Evolutionary conservation across 1,284 basidiomycete species (phyloP).

Genomic region (Wallemia hederae): DNA sequence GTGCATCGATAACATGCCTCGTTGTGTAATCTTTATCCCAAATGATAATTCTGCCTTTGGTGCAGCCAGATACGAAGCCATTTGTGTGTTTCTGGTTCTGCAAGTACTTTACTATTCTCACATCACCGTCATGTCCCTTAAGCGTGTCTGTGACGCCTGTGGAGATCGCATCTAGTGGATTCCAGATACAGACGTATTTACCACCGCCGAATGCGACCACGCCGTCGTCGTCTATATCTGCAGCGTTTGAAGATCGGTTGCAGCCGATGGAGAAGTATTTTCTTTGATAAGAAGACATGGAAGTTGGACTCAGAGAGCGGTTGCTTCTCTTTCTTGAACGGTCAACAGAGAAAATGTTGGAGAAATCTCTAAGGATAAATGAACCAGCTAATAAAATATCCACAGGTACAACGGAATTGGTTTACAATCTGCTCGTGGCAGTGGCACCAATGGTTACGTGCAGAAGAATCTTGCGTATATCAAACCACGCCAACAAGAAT

Average conservation of each 20-base stretch:
- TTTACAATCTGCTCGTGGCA: not conserved
- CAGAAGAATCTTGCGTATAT: not conserved
- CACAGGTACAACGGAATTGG: not conserved
- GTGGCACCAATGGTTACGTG: not conserved
- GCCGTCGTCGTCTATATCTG: conserved; percentile 13
- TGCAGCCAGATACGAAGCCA: conserved; percentile 36
- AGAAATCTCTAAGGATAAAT: too few relatives aligned
- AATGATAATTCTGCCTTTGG: conserved; percentile 25
- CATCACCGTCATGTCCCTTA: conserved; percentile 36
- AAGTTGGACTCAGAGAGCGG: not conserved
- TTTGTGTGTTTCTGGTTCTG: conserved; percentile 5
- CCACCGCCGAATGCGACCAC: conserved; percentile 47
- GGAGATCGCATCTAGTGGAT: conserved; percentile 27
- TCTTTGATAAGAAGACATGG: not conserved
- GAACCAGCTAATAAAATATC: not conserved
- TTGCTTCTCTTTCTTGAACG: too few relatives aligned
- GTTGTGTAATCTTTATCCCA: conserved; percentile 27
- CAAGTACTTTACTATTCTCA: conserved; percentile 44
- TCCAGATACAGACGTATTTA: conserved; percentile 49
- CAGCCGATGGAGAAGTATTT: not conserved
- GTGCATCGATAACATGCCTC: conserved; percentile 25
- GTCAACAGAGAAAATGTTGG: too few relatives aligned
- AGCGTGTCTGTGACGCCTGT: conserved; percentile 36
- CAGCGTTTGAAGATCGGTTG: not conserved
- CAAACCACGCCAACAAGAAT: not conserved